These are phyloP conservation scores for Crithidia brevicula DNA, from an alignment of 208 protist genomes.

Conservation along the genomic window DNA sequence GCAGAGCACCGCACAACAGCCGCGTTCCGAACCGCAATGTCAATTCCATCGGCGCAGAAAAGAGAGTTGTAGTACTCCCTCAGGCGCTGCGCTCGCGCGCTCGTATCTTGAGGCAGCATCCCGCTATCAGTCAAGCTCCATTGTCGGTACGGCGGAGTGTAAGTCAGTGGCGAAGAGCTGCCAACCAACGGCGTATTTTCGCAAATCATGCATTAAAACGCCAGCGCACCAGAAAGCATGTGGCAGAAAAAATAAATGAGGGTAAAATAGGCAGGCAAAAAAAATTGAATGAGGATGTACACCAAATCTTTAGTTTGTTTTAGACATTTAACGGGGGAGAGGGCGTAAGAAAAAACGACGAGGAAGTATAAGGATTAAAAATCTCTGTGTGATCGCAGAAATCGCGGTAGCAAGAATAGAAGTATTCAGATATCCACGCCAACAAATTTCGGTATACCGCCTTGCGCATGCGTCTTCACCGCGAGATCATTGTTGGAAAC, in stretches of 20 bases:
- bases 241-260: neutral
- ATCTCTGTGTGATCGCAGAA: too few species aligned
- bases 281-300: neutral
- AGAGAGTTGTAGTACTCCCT: conserved; percentile 32
- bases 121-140: neutral
- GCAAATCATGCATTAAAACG: conserved; percentile 23
- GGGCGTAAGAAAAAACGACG: too few species aligned
- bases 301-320: too few species aligned
- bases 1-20: conserved; percentile 35
- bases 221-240: neutral
- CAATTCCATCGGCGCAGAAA: conserved; percentile 42
- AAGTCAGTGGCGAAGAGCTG: conserved; percentile 13
- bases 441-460: too few species aligned
- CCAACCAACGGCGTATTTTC: conserved; percentile 31
- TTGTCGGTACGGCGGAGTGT: conserved; percentile 5
- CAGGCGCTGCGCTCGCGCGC: conserved; percentile 14
- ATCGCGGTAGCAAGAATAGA: too few species aligned
- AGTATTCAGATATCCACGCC: too few species aligned
- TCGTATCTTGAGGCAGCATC: neutral
- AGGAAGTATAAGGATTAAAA: too few species aligned
- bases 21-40: conserved; percentile 41
- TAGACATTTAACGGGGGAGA: too few species aligned
- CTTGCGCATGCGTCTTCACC: too few species aligned
- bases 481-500: too few species aligned
- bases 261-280: too few species aligned